Conservation (phyloP, 257 asterid species). For the Paulownia fortunei region DNA sequence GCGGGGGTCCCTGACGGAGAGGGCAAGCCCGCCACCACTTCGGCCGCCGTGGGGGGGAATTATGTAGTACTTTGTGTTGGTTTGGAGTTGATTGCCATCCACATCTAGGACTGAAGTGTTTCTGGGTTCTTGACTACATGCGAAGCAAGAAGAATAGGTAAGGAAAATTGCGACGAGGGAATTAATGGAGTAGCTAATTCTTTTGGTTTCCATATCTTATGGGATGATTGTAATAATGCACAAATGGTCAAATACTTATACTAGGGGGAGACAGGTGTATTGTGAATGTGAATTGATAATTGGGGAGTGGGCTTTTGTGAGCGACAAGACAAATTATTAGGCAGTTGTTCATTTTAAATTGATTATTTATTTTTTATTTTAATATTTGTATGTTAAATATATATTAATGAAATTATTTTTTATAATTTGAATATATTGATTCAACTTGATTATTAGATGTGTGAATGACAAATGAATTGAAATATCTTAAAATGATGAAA, state of each 20-base stretch:
- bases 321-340: too few species aligned
- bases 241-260: constrained; percentile 3
- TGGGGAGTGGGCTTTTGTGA: too few species aligned
- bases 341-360: neutral
- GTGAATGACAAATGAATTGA: too few species aligned
- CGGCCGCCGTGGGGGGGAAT: constrained; percentile 18
- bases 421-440: too few species aligned
- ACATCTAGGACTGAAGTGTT: constrained; percentile 38
- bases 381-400: too few species aligned
- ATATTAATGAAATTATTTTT: too few species aligned
- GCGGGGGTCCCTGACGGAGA: constrained; percentile 47
- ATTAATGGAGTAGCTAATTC: neutral
- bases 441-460: too few species aligned
- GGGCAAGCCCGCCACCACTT: constrained; percentile 54
- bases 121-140: neutral
- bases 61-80: constrained; percentile 47
- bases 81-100: constrained; percentile 54
- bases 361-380: too few species aligned
- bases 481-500: too few species aligned
- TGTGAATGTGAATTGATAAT: too few species aligned
- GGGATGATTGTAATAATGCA: neutral
- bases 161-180: neutral
- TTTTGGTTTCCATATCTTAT: constrained; percentile 25
- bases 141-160: neutral
- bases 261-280: neutral